These are phyloP conservation scores for Neofusicoccum parvum DNA, from an alignment of 2,329 filamentous ascomycete species.

Conservation along the genomic window DNA sequence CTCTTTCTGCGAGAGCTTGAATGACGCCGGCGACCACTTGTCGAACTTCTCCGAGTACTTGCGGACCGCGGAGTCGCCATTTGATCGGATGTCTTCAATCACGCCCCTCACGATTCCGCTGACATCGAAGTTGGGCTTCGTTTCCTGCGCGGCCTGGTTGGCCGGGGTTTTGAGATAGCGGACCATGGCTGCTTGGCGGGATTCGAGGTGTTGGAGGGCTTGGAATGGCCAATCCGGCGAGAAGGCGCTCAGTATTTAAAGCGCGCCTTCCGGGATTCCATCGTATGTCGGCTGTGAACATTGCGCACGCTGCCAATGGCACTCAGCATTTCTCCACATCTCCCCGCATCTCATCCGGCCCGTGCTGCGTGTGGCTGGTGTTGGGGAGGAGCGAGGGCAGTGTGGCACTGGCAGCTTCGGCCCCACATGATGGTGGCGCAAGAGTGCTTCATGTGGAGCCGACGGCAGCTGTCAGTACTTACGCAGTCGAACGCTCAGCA, in stretches of 20 bases:
- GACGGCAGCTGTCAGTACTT: background rate
- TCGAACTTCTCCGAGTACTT: slow-evolving; percentile 57
- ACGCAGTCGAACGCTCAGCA: no score
- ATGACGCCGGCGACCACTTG: slow-evolving; percentile 53
- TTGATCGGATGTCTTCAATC: slow-evolving; percentile 49
- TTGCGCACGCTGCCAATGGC: background rate
- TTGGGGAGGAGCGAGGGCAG: background rate
- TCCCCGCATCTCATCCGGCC: background rate
- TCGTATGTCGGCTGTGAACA: background rate
- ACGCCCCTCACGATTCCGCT: slow-evolving; percentile 48
- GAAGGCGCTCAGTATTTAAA: background rate
- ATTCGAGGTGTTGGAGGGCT: background rate
- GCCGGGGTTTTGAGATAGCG: background rate
- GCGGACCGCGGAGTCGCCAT: slow-evolving; percentile 54
- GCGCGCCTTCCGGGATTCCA: background rate
- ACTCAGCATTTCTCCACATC: background rate
- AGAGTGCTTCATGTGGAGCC: background rate
- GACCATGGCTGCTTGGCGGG: background rate
- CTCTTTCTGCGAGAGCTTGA: slow-evolving; percentile 50
- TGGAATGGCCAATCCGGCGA: background rate
- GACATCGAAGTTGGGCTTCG: background rate
- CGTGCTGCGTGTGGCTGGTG: background rate
- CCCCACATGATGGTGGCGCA: slow-evolving; percentile 1
- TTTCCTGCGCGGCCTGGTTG: background rate
- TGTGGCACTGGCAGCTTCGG: background rate